Conservation (phyloP, 192 early-diverging fungal genomes). For the Coemansia sp. region DNA sequence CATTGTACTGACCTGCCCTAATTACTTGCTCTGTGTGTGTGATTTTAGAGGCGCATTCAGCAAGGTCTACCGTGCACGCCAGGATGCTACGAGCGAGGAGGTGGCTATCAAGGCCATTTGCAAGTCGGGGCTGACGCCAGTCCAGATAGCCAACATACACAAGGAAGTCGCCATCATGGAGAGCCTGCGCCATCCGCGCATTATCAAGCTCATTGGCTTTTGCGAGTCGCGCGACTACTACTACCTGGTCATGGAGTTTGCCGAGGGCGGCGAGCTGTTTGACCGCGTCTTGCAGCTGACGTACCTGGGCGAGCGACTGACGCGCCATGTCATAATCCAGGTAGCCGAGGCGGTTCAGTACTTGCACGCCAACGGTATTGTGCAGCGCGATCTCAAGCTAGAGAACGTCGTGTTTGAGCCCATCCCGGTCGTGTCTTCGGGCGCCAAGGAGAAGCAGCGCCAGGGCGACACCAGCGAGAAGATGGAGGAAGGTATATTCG, state of each 20-base stretch:
- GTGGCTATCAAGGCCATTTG: constrained; percentile 85
- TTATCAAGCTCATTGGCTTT: constrained; percentile 74
- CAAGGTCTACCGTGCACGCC: constrained; percentile 73
- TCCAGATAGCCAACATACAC: constrained; percentile 78
- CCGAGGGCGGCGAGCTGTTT: constrained; percentile 89
- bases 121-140: constrained; percentile 68
- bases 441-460: constrained; percentile 41
- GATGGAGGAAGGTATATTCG: constrained; percentile 72
- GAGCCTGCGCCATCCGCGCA: constrained; percentile 70
- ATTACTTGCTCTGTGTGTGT: not conserved
- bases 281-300: constrained; percentile 80
- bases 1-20: not conserved
- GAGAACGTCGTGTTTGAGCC: constrained; percentile 85
- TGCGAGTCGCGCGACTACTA: constrained; percentile 73
- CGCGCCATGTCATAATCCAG: constrained; percentile 82
- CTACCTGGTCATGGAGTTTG: constrained; percentile 77
- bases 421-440: constrained; percentile 61
- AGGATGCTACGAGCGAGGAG: constrained; percentile 53
- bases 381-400: constrained; percentile 91
- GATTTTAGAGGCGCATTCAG: constrained; percentile 77
- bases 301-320: constrained; percentile 74
- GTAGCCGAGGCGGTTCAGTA: constrained; percentile 82
- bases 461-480: constrained; percentile 63
- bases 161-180: constrained; percentile 88
- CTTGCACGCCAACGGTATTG: constrained; percentile 81